Base-by-base conservation (phyloP, 768 basidiomycete genomes). In the Amanita fuliginea region DNA sequence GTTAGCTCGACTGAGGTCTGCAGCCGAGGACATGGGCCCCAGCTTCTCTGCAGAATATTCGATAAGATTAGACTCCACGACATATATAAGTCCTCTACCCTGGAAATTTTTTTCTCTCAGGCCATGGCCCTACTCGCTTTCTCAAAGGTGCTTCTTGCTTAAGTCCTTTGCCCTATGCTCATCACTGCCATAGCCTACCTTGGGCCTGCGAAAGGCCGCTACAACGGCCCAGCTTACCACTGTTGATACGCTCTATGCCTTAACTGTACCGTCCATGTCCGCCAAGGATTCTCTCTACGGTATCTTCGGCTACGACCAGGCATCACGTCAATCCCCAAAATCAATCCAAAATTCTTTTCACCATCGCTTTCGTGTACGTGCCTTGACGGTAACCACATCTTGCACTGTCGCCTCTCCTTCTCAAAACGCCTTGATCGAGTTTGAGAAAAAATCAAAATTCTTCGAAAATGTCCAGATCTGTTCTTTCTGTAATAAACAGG, bases 391-490 rank as follows among this genome's bases (percentile, higher is more conserved):
- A 50, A 45, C n/a, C 59, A 30, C 64, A 45, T 62, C 67, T 1
- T 66, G 70, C 0, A 72, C 70, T 0, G 47, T 54, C 14, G 59
- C 67, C n/a, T 68, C 68, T 13, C 42, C 54, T 46, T 47, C 39
- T 42, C 32, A 50, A 35, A 50, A 43, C 33, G n/a, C 19, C 18
- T 36, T 50, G 32, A 24, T 50, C n/a, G 41, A 50, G 13, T 60
- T 80, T 3, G 81, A 83, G 61, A 62, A 61, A 30, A 64, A 66
- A 24, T 83, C 81, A 3, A 75, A 64, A 56, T 60, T 83, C 44
- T 73, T 76, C 42, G 57, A 56, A 21, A 62, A 61, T 33, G 57
- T 63, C 9, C 55, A 60, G 21, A 56, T 55, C 30, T 83, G 81
- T 50, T 69, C 74, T 8, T 70, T 77, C 1, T 83, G 81, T 57